phyloP scores from a whole-genome alignment of 1,139 yeast species.

The Pichia sp. region DNA sequence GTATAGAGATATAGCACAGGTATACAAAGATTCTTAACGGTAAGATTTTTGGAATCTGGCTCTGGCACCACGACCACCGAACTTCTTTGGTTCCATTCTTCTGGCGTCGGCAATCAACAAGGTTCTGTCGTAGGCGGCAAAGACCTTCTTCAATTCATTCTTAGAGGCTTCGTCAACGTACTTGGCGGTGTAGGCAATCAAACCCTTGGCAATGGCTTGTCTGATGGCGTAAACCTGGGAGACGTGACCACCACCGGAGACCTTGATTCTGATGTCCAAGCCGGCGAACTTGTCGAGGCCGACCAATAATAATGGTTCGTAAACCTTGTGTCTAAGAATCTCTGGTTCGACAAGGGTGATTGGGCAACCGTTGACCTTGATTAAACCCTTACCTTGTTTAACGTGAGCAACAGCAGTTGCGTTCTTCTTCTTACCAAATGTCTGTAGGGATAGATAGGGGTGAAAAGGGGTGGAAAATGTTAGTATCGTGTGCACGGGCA shows the following conservation, averaged over 20 bases:
- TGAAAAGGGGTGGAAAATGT: conserved; percentile 6
- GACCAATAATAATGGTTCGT: conserved; percentile 97
- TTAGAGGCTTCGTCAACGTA: conserved; percentile 98
- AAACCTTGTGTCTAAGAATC: conserved; percentile 98
- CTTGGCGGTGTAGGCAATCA: conserved; percentile 99
- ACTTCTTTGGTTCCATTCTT: conserved; percentile 99
- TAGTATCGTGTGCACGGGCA: conserved; percentile 15
- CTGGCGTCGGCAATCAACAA: conserved; percentile 99
- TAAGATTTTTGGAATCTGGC: conserved; percentile 99
- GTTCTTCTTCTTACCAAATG: conserved; percentile 99
- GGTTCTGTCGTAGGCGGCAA: conserved; percentile 98
- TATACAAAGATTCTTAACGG: conserved; percentile 61
- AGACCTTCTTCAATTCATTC: conserved; percentile 98
- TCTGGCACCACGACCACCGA: conserved; percentile 99
- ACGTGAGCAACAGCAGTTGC: conserved; percentile 99
- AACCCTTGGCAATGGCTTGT: conserved; percentile 99
- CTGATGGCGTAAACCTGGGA: conserved; percentile 99
- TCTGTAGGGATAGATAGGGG: conserved; percentile 43
- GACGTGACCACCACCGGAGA: conserved; percentile 99
- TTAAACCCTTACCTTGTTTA: conserved; percentile 98
- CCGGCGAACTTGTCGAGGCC: conserved; percentile 98
- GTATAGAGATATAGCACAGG: conserved; percentile 7
- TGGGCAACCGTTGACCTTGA: conserved; percentile 99
- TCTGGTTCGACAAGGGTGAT: conserved; percentile 99
- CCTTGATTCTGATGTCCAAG: conserved; percentile 98